Percentiles rank a stretch among this genome's conserved stretches.
Conservation (phyloP, 306 rosid genomes). For the Styphnolobium japonicum region DNA sequence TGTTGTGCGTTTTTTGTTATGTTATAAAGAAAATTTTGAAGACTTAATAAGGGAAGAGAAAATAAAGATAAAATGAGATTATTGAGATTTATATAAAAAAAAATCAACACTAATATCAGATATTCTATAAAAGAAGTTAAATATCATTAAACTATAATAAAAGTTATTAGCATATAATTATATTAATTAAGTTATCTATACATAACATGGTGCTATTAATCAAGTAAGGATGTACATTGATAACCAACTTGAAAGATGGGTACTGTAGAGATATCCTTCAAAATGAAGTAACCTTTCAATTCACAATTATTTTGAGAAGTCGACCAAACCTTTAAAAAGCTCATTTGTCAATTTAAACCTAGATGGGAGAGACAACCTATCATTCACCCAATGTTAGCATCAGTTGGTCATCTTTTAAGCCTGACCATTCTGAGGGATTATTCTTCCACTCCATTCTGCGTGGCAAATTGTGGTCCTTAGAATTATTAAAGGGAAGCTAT, state of each 20-base stretch:
- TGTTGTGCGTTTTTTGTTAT: neutral
- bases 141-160: neutral
- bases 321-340: slow-evolving; percentile 24
- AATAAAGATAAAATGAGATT: neutral
- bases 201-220: neutral
- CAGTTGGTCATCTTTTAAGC: slow-evolving; percentile 24
- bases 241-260: neutral
- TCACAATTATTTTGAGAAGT: slow-evolving; percentile 24
- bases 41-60: neutral
- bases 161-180: neutral
- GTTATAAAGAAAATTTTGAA: neutral
- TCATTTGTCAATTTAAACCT: slow-evolving; percentile 28
- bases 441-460: slow-evolving; percentile 15
- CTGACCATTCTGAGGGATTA: neutral
- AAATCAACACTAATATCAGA: neutral
- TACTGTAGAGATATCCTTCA: neutral
- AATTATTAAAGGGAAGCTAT: slow-evolving; percentile 5
- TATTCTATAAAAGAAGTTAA: neutral
- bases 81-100: neutral
- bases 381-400: slow-evolving; percentile 21
- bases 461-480: slow-evolving; percentile 30
- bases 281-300: neutral
- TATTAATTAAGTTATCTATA: neutral
- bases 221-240: neutral
- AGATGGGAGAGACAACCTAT: slow-evolving; percentile 9